Evolutionary conservation across 495 filamentous ascomycete genomes (phyloP), one percentile per base, ranked within the genome.

Genomic region (Penicillium robsamsonii): DNA sequence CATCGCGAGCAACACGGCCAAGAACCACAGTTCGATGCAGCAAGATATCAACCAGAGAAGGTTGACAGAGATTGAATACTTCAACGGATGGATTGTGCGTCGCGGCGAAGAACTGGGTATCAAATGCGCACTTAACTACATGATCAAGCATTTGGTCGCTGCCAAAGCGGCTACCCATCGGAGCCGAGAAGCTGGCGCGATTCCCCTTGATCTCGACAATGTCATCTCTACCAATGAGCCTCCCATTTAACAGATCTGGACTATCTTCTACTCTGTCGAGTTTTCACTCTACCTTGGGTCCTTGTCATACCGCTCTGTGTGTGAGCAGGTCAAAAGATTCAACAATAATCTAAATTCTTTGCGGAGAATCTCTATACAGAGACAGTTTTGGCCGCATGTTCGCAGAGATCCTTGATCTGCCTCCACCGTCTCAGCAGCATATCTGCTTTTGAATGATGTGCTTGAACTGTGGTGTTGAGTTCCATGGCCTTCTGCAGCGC

Each of bases 51-150:
- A 73, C 31, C 70, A 70, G 2, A 78, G 84, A 4, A 81, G 78
- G 64, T 60, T 69, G 49, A 95, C 90, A 2, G 92, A 96, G 69
- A 84, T 96, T 52, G 82, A 87, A 18, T 92, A 88, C 62, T 81
- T 96, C 60, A 96, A 94, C 72, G 92, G 91, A 15, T 96, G 87
- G 71, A 79, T 96, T 30, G 82, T 94, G 41, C 74, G 73, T 51
- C 80, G 83, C 25, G 91, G 84, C 25, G 78, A 85, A 63, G 84
- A 91, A 70, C 58, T 88, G 40, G 86, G 87, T 12, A 66, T 92
- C 6, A 72, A 78, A 46, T 84, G 83, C 58, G 75, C 80, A 48
- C 72, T 87, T 58, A 91, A 96, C 60, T 85, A 86, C 62, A 79
- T 83, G 78, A 71, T 90, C 13, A 75, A 82, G 68, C 78, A 86